Evolutionary conservation across 1,284 basidiomycete genomes (phyloP).

Genomic region (Rhodotorula mucilaginosa): DNA sequence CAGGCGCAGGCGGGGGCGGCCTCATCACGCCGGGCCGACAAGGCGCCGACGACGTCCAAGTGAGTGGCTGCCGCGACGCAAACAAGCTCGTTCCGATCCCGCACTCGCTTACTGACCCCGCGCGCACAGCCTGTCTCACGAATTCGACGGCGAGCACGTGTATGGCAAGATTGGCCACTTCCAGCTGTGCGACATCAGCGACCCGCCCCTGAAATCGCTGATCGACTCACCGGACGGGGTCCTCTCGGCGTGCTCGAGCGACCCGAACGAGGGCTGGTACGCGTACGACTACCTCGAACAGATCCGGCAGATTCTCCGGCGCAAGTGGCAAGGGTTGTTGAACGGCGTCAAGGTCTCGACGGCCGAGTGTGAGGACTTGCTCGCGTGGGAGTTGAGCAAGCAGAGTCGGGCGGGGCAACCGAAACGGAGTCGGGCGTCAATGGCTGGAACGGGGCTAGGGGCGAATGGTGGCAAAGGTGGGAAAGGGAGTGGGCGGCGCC

Average conservation of each 20-base stretch:
- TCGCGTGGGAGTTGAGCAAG: constrained; percentile 47
- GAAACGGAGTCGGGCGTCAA: background rate
- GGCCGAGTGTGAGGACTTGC: constrained; percentile 66
- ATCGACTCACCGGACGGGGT: constrained; percentile 59
- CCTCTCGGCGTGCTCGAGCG: constrained; percentile 51
- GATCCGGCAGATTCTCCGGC: constrained; percentile 77
- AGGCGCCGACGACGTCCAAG: constrained; percentile 42
- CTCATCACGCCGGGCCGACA: background rate
- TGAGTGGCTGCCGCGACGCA: background rate
- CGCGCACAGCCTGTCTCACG: constrained; percentile 58
- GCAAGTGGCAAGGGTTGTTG: constrained; percentile 75
- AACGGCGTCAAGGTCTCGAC: constrained; percentile 60
- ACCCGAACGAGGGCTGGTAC: constrained; percentile 78
- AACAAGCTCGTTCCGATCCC: background rate
- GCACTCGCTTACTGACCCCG: background rate
- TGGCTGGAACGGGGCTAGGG: background rate
- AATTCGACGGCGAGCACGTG: constrained; percentile 80
- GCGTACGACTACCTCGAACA: constrained; percentile 67
- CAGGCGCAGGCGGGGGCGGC: constrained; percentile 10
- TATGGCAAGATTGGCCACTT: constrained; percentile 83
- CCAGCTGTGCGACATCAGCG: constrained; percentile 86
- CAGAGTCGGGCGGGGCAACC: constrained; percentile 2
- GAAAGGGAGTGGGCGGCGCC: background rate
- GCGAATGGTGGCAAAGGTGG: background rate
- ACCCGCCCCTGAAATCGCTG: constrained; percentile 74